These are phyloP conservation scores for Phytomonas sp. DNA, from an alignment of 208 protist species.

Conservation along the genomic window DNA sequence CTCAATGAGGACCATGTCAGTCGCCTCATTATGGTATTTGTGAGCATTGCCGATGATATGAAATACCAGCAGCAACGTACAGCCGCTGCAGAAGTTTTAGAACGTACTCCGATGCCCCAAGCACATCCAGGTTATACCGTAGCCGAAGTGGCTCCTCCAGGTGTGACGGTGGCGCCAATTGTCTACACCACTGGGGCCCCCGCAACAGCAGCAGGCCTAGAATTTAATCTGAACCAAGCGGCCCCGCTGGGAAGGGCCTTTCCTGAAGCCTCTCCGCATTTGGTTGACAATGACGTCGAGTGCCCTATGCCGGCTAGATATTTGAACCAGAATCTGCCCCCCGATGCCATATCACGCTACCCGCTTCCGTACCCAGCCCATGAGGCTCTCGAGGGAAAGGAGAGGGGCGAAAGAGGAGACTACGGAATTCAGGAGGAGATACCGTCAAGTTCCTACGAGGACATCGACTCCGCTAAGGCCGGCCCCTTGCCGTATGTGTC, in stretches of 20 bases:
- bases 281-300: neutral
- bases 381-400: neutral
- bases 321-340: neutral
- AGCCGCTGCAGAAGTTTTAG: neutral
- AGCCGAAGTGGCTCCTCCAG: slow-evolving; percentile 6
- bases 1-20: slow-evolving; percentile 83
- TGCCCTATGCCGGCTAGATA: neutral
- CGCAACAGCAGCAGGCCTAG: neutral
- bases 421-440: neutral
- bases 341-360: neutral
- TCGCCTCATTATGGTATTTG: slow-evolving; percentile 68
- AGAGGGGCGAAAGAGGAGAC: neutral
- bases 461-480: neutral
- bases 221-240: neutral
- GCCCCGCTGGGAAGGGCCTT: neutral
- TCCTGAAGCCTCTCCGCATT: neutral
- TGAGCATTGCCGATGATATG: slow-evolving; percentile 47
- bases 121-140: neutral
- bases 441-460: neutral
- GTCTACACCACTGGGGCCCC: neutral
- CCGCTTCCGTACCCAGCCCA: neutral
- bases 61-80: slow-evolving; percentile 13
- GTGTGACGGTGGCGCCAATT: neutral
- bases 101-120: neutral
- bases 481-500: neutral